Evolutionary conservation across 176 grass and related monocot genomes (phyloP).

Genomic region (Dactylis glomerata): DNA sequence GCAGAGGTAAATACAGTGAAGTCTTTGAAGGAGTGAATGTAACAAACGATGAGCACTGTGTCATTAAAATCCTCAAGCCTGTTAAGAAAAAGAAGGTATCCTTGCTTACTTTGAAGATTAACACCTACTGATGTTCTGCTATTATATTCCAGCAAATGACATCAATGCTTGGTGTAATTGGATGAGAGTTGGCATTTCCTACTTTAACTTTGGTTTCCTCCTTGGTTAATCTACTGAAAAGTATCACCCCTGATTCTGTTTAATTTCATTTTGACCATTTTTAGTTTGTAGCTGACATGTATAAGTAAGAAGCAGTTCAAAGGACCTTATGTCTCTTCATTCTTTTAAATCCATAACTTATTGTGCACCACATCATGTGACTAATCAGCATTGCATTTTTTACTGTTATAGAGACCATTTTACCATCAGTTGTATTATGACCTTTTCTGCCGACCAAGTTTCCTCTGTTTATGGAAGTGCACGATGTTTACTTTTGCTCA

Average conservation of each 20-base stretch:
- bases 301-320: background rate
- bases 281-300: background rate
- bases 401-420: conserved; percentile 3
- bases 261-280: background rate
- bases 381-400: background rate
- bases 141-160: background rate
- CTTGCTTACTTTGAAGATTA: conserved; percentile 28
- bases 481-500: background rate
- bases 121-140: background rate
- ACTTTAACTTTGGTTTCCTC: background rate
- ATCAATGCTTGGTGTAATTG: background rate
- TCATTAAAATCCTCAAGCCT: conserved; percentile 83
- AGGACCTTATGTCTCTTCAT: background rate
- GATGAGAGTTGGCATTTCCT: background rate
- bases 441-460: background rate
- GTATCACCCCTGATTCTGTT: conserved; percentile 5
- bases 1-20: conserved; percentile 79
- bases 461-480: background rate
- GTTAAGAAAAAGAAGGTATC: conserved; percentile 86
- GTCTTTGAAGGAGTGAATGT: conserved; percentile 79
- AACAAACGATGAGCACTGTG: conserved; percentile 53
- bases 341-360: background rate
- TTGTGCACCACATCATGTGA: background rate
- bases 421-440: background rate
- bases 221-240: background rate